A percentile compares a stretch with the other conserved stretches of the same genome.
Conservation (phyloP, 192 early-diverging fungal genomes). For the Umbelopsis vinacea region DNA sequence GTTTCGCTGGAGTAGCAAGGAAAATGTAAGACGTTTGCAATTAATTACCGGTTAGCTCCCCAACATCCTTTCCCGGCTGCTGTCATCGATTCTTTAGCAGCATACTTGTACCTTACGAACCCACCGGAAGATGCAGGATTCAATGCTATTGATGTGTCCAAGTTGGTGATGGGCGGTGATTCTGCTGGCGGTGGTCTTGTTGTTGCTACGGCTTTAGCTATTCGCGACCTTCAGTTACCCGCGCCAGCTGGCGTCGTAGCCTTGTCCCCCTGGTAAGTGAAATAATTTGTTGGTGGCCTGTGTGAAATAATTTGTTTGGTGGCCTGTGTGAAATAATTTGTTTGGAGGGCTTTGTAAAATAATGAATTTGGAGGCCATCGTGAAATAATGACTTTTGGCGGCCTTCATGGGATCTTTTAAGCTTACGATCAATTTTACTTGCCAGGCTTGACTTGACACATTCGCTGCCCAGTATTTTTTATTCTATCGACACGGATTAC, state of each 20-base stretch:
- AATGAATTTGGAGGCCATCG: too few relatives aligned
- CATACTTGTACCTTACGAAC: constrained; percentile 69
- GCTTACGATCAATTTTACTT: neutral
- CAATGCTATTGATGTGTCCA: constrained; percentile 47
- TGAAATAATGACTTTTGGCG: neutral
- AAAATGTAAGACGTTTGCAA: constrained; percentile 27
- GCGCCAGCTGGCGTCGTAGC: constrained; percentile 58
- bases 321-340: too few relatives aligned
- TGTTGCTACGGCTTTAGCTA: constrained; percentile 54
- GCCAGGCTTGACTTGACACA: constrained; percentile 53
- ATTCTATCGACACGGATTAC: constrained; percentile 44
- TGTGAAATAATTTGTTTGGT: too few relatives aligned
- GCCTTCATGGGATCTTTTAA: neutral
- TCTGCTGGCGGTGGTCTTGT: constrained; percentile 71
- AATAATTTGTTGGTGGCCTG: too few relatives aligned
- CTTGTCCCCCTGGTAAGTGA: constrained; percentile 68
- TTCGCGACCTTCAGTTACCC: constrained; percentile 60
- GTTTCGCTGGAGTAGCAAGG: constrained; percentile 14
- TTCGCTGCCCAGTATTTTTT: constrained; percentile 46
- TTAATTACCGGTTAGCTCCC: constrained; percentile 85
- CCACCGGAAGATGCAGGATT: constrained; percentile 51
- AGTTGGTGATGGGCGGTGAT: constrained; percentile 71
- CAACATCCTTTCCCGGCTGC: constrained; percentile 81
- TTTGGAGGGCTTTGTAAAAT: too few relatives aligned
- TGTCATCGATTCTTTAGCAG: constrained; percentile 78